phyloP scores from a whole-genome alignment of 2,329 filamentous ascomycete species.

The Ceratocystis cacaofunesta region DNA sequence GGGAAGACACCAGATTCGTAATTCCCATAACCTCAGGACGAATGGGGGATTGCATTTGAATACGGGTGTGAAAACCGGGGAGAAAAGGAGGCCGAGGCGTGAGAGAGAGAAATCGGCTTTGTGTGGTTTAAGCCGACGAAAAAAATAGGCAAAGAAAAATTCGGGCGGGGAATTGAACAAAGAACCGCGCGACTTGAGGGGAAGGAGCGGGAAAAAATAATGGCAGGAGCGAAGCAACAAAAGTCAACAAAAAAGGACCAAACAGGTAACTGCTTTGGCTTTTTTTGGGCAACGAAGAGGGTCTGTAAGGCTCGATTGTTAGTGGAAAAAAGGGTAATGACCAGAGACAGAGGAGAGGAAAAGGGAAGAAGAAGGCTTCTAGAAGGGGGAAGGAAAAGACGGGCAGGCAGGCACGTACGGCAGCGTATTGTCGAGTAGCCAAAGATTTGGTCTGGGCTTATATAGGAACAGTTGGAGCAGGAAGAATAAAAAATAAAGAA shows the following conservation, averaged over 20 bases:
- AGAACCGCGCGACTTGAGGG: neutral
- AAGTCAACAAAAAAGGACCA: neutral
- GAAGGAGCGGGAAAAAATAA: neutral
- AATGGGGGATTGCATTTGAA: conserved; percentile 19
- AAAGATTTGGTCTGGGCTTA: neutral
- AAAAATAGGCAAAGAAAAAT: neutral
- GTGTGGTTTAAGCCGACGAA: neutral
- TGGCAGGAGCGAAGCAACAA: neutral
- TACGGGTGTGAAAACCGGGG: neutral
- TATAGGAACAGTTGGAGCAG: neutral
- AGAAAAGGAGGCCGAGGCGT: neutral
- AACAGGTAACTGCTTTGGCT: neutral
- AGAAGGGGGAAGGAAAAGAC: neutral
- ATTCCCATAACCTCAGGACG: conserved; percentile 19
- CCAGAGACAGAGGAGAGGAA: neutral
- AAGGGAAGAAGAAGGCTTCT: neutral
- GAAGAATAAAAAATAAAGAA: neutral
- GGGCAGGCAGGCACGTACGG: neutral
- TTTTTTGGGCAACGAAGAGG: neutral
- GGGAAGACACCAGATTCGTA: conserved; percentile 19
- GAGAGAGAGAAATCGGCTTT: neutral
- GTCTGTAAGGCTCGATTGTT: neutral
- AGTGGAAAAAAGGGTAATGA: neutral
- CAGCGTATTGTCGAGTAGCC: neutral
- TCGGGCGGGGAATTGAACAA: neutral